Percentiles rank a stretch among this genome's conserved stretches.
Conservation (phyloP, 345 rosid species). For the Anastatica hierochuntica region DNA sequence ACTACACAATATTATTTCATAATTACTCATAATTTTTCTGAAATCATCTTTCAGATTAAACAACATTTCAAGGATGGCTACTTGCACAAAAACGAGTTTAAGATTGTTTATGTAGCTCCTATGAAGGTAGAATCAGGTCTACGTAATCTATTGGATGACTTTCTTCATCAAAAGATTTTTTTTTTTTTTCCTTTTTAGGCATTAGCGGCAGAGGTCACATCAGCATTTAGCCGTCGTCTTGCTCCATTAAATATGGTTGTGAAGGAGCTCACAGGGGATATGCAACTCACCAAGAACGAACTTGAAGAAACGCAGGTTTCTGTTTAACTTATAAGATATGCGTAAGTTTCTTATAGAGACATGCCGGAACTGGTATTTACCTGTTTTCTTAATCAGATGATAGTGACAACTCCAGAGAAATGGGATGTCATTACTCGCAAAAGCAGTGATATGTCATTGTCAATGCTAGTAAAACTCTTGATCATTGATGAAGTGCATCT, state of each 20-base stretch:
- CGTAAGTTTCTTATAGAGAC: slow-evolving; percentile 3
- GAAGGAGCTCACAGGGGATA: slow-evolving; percentile 97
- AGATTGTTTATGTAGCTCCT: slow-evolving; percentile 98
- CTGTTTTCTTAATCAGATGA: slow-evolving; percentile 56
- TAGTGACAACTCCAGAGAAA: slow-evolving; percentile 98
- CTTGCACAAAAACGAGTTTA: slow-evolving; percentile 88
- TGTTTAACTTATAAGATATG: slow-evolving; percentile 7
- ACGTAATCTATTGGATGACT: background rate
- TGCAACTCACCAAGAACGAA: slow-evolving; percentile 89
- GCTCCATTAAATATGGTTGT: slow-evolving; percentile 85
- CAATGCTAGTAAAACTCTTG: slow-evolving; percentile 92
- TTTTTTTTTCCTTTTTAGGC: slow-evolving; percentile 42
- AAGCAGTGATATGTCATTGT: slow-evolving; percentile 97
- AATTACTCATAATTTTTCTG: background rate
- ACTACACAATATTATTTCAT: slow-evolving; percentile 1
- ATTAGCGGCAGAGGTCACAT: slow-evolving; percentile 92
- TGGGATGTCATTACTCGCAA: slow-evolving; percentile 99
- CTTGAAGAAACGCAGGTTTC: slow-evolving; percentile 92
- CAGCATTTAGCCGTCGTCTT: slow-evolving; percentile 81
- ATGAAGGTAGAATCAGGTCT: slow-evolving; percentile 63
- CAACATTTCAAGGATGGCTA: slow-evolving; percentile 94
- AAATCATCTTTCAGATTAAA: slow-evolving; percentile 53
- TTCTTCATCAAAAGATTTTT: background rate
- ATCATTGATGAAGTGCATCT: slow-evolving; percentile 99
- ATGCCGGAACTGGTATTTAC: slow-evolving; percentile 13